Conservation (phyloP, 345 rosid species). For the Acer yangbiense region DNA sequence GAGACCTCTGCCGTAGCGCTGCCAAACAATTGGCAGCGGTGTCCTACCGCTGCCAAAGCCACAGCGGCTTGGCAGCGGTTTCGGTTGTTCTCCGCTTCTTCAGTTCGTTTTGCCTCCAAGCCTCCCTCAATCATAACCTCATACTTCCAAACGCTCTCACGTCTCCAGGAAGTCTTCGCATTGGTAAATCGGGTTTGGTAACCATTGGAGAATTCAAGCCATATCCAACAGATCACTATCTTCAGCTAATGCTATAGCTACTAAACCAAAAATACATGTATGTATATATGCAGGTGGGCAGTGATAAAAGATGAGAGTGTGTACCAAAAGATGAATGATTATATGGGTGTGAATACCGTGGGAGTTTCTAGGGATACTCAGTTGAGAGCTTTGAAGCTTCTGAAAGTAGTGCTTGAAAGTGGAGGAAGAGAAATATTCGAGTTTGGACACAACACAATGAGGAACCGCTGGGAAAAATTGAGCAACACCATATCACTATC, state of each 20-base stretch:
- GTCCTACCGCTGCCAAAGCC: too few species aligned
- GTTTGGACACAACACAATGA: constrained; percentile 55
- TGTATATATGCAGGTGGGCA: constrained; percentile 57
- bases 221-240: too few species aligned
- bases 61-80: too few species aligned
- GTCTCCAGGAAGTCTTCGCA: too few species aligned
- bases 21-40: too few species aligned
- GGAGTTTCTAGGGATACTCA: constrained; percentile 68
- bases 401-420: constrained; percentile 42
- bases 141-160: too few species aligned
- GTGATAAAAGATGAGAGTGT: constrained; percentile 56
- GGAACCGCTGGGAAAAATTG: constrained; percentile 44
- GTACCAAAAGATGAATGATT: constrained; percentile 39
- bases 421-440: constrained; percentile 41
- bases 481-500: constrained; percentile 39
- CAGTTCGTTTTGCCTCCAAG: too few species aligned
- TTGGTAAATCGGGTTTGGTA: too few species aligned
- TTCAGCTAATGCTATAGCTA: not conserved
- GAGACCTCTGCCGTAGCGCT: too few species aligned
- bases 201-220: too few species aligned
- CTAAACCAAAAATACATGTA: not conserved
- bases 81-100: too few species aligned
- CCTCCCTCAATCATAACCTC: too few species aligned
- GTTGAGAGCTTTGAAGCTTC: constrained; percentile 50
- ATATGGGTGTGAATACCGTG: constrained; percentile 31